Evolutionary conservation across 352 stramenopile species (phyloP).

Genomic region (Phytopythium kandeliae): DNA sequence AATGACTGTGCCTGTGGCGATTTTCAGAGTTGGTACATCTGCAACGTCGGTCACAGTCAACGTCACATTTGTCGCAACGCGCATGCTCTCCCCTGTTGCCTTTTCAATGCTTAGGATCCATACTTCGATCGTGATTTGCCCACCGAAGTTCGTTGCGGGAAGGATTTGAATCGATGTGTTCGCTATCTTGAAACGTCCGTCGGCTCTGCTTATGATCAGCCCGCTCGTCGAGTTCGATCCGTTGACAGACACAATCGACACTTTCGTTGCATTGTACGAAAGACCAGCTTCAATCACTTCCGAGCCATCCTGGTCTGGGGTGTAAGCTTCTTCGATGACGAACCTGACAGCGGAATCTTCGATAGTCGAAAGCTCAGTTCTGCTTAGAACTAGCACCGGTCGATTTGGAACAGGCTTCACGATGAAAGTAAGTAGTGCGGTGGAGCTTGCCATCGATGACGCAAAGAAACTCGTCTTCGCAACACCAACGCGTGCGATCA

Average conservation of each 20-base stretch:
- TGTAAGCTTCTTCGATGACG: conserved; percentile 27
- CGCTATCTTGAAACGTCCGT: conserved; percentile 4
- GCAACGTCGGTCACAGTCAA: conserved; percentile 25
- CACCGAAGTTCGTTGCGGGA: conserved; percentile 30
- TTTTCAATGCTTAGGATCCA: conserved; percentile 17
- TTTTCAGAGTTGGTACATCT: conserved; percentile 23
- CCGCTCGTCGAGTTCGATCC: conserved; percentile 10
- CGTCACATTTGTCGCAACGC: conserved; percentile 15
- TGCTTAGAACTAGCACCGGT: conserved; percentile 24
- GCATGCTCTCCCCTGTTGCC: conserved; percentile 16
- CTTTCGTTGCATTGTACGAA: conserved; percentile 21
- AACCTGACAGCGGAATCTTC: conserved; percentile 33
- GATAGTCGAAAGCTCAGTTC: conserved; percentile 13
- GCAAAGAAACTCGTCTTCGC: conserved; percentile 14
- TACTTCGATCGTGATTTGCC: conserved; percentile 2
- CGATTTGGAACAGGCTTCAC: conserved; percentile 34
- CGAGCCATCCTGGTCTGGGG: conserved; percentile 39
- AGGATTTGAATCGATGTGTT: conserved; percentile 23
- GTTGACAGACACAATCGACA: conserved; percentile 27
- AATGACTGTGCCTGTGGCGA: conserved; percentile 11
- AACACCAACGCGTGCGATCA: conserved; percentile 15
- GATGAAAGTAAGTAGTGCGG: conserved; percentile 24
- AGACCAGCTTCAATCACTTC: conserved; percentile 39
- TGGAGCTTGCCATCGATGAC: conserved; percentile 14
- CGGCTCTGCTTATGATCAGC: conserved; percentile 15